Evolutionary conservation across 2,329 filamentous ascomycete genomes (phyloP), one percentile per base, ranked within the genome.

Genomic region (Talaromyces sp.): DNA sequence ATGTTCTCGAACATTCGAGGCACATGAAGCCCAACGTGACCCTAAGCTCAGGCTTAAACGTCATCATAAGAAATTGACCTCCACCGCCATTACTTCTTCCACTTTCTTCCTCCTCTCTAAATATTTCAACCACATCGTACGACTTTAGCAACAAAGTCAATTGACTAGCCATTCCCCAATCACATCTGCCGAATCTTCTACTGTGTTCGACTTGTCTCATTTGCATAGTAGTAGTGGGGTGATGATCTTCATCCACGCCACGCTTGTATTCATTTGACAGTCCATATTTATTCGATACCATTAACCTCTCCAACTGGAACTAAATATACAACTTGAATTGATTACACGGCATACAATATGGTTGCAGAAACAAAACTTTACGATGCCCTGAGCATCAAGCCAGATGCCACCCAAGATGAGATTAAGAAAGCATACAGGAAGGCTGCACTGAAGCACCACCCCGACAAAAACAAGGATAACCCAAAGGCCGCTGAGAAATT

Each of bases 391-490:
- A 83, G 85, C 76, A 83, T 97, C 79, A 90, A 91, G 77, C 87
- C 94, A 43, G 86, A 88, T 67, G 92, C 93, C 27, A 85, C 88
- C 27, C 92, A 96, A 79, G 94, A 97, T 75, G 94, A 98, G 70
- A 96, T 99, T 77, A 98, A 97, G 78, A 99, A 98, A 78, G 95
- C 88, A 65, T 76, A 92, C 62, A 75, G 90, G 68, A 97, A 97
- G 84, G 86, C 89, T 64, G 94, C 94, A 63, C 81, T 98, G 76
- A 96, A 93, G 81, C 93, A 88, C 81, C 95, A 99, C 75, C 95
- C 95, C 7, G 95, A 99, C 83, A 99, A 98, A 85, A 99, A 98
- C 84, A 93, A 93, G 79, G 89, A 96, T 80, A 93, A 94, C 72
- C 88, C 93, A 35, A 82, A 87, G 61, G 92, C 94, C 9, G 84